Base-by-base conservation (phyloP, 371 early-diverging fungal species). In the Circinella umbellata region DNA sequence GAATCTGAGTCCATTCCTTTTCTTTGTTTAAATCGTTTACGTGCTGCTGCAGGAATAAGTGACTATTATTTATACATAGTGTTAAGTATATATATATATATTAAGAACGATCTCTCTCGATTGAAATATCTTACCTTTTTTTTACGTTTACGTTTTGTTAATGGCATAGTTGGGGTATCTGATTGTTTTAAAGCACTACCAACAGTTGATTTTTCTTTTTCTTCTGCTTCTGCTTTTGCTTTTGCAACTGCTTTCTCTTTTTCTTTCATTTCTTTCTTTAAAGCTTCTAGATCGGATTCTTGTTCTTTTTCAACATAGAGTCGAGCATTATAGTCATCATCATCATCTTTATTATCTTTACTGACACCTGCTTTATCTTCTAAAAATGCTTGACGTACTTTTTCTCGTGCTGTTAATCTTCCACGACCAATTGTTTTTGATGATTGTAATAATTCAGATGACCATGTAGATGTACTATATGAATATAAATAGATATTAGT, bases 371-470 rank as follows among this genome's bases (percentile, higher is more conserved):
- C 84, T 47, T 91, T 88, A 74, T 93, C 84, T 71, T 95, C 94
- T 60, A 87, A 68, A 71, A 94, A 78, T 1, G 95, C 92, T 70
- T 88, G 86, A 55, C 88, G 79, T 47, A 96, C 77, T 68, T 88
- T 88, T 73, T 95, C 94, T 64, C 87, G 87, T 48, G 85, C 81
- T 0, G 94, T 93, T 62, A 91, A 89, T 66, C 88, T 80, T 35
- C 82, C 72, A 64, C 85, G 86, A 74, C 97, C 92, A 54, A 94
- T 84, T 13, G 80, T 84, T 75, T 92, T 92, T 66, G 94, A 94
- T 2, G 96, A 95, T 67, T 89, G 83, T 69, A 98, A 73, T 27
- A 95, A 73, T 18, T 91, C 92, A 13, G 91, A 94, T 17, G 85
- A 82, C 86, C 90, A 93, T 14, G 86, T 75, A 27, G 93, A 83